phyloP scores from a whole-genome alignment of 177 flowering plant species.

The Vitis hybrid region DNA sequence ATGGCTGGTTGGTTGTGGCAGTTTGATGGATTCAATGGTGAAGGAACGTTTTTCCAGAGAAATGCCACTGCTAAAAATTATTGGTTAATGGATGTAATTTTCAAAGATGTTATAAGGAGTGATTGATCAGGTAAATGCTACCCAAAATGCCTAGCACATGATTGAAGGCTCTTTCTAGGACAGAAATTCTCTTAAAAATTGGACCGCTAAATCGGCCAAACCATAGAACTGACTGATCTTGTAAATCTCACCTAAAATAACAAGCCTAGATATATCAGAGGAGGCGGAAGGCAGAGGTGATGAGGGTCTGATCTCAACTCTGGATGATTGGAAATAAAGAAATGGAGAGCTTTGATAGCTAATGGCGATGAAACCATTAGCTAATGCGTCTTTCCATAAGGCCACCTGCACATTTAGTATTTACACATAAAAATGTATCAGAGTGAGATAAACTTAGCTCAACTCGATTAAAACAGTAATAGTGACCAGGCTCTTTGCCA shows the following conservation, averaged over 20 bases:
- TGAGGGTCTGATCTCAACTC: constrained; percentile 24
- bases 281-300: constrained; percentile 8
- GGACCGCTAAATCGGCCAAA: neutral
- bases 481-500: neutral
- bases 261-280: constrained; percentile 18
- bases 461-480: too few relatives aligned
- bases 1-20: too few relatives aligned
- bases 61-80: too few relatives aligned
- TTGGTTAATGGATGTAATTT: too few relatives aligned
- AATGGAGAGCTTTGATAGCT: constrained; percentile 25
- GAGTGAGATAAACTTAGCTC: neutral
- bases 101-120: too few relatives aligned
- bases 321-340: constrained; percentile 22
- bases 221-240: constrained; percentile 19
- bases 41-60: too few relatives aligned
- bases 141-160: neutral
- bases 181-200: too few relatives aligned
- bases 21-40: too few relatives aligned
- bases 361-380: constrained; percentile 13
- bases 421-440: neutral
- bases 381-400: neutral
- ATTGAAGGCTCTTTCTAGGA: too few relatives aligned
- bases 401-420: constrained; percentile 10
- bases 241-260: constrained; percentile 29
- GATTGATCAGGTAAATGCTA: neutral